These are phyloP conservation scores for Myriosclerotinia duriaeana DNA, from an alignment of 2,329 filamentous ascomycete species.

Conservation along the genomic window DNA sequence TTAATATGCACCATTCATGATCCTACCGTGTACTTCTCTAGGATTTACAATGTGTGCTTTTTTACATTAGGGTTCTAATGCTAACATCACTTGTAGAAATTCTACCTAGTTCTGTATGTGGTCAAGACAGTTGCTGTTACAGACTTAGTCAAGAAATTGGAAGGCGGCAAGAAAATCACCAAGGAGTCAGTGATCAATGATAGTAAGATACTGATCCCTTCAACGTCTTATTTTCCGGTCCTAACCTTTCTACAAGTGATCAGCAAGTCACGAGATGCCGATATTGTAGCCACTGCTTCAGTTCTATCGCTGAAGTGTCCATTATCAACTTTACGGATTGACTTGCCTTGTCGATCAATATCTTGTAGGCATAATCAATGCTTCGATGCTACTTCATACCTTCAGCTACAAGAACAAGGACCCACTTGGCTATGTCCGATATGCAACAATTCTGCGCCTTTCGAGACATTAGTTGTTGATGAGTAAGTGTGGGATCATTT, in stretches of 20 bases:
- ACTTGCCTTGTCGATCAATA: constrained; percentile 74
- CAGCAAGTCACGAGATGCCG: constrained; percentile 77
- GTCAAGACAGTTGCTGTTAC: constrained; percentile 72
- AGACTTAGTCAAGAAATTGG: constrained; percentile 67
- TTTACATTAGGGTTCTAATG: neutral
- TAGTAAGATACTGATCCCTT: constrained; percentile 54
- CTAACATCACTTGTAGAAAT: constrained; percentile 56
- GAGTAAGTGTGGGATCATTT: constrained; percentile 56
- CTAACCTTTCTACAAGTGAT: constrained; percentile 58
- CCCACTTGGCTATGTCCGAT: constrained; percentile 97
- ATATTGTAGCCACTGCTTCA: constrained; percentile 85
- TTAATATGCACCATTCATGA: constrained; percentile 25
- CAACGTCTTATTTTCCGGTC: neutral
- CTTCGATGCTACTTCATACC: constrained; percentile 88
- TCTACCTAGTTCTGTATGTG: constrained; percentile 69
- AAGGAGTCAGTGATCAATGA: constrained; percentile 81
- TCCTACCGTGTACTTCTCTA: constrained; percentile 28
- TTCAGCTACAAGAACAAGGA: constrained; percentile 92
- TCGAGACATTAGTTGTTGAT: constrained; percentile 81
- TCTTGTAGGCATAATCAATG: constrained; percentile 89
- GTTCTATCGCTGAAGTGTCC: constrained; percentile 92
- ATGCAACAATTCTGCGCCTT: constrained; percentile 80
- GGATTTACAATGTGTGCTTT: constrained; percentile 17
- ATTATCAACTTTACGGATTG: constrained; percentile 79
- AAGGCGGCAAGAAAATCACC: constrained; percentile 67